A percentile compares a stretch with the other conserved stretches of the same genome.
phyloP scores from a whole-genome alignment of 1,284 basidiomycete species.

The Apiotrichum porosum region DNA sequence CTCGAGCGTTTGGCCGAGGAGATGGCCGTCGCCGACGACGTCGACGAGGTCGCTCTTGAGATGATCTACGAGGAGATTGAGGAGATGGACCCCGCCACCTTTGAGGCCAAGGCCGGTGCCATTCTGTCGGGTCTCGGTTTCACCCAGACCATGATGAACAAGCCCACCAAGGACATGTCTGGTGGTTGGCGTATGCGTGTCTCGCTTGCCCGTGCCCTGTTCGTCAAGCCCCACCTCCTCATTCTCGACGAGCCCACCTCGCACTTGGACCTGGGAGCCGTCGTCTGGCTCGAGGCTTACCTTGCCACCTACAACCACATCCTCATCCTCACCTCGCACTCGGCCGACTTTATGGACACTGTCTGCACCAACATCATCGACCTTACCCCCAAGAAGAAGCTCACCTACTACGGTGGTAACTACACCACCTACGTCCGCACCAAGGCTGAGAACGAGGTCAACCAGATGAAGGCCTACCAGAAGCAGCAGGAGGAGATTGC shows the following conservation, averaged over 20 bases:
- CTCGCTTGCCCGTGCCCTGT: constrained; percentile 89
- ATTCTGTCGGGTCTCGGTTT: constrained; percentile 98
- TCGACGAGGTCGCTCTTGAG: constrained; percentile 84
- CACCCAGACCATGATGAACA: constrained; percentile 84
- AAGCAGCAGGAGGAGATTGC: constrained; percentile 98
- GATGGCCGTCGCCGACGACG: constrained; percentile 77
- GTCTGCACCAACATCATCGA: constrained; percentile 99
- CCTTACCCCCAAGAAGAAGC: constrained; percentile 59
- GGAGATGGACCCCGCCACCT: constrained; percentile 91
- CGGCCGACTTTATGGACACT: constrained; percentile 97
- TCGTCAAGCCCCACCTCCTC: constrained; percentile 92
- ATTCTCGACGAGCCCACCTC: constrained; percentile 71
- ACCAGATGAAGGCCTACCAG: constrained; percentile 97
- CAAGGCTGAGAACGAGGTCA: constrained; percentile 94
- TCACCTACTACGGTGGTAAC: constrained; percentile 93
- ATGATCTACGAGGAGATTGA: constrained; percentile 93
- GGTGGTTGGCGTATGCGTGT: constrained; percentile 99
- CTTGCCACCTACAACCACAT: constrained; percentile 98
- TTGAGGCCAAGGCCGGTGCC: constrained; percentile 91
- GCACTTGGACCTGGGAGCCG: constrained; percentile 84
- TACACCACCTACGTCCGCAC: constrained; percentile 95
- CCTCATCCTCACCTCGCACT: constrained; percentile 75
- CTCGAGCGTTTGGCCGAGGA: constrained; percentile 95
- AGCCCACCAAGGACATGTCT: constrained; percentile 96
- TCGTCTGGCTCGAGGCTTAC: constrained; percentile 98